Evolutionary conservation across 2,329 filamentous ascomycete genomes (phyloP).

Genomic region (Metarhizium sp.): DNA sequence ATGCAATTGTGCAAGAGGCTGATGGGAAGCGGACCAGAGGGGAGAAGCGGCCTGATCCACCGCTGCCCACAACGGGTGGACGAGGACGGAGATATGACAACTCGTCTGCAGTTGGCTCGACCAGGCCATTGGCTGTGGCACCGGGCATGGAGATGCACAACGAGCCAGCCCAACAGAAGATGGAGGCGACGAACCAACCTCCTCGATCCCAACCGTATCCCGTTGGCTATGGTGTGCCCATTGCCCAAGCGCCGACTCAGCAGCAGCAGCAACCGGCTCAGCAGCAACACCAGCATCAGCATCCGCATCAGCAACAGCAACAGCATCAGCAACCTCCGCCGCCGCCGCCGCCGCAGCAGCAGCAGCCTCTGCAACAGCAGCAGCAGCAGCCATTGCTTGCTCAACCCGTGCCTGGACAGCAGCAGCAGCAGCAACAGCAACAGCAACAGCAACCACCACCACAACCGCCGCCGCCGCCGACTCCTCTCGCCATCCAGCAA

Average conservation of each 20-base stretch:
- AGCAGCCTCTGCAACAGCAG: background rate
- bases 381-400: constrained; percentile 26
- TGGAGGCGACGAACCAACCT: constrained; percentile 26
- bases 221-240: constrained; percentile 33
- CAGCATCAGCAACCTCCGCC: constrained; percentile 15
- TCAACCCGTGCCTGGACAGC: constrained; percentile 24
- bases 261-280: constrained; percentile 11
- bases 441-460: background rate
- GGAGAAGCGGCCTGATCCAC: constrained; percentile 51
- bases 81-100: constrained; percentile 42
- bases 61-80: constrained; percentile 39
- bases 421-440: constrained; percentile 11
- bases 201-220: constrained; percentile 28
- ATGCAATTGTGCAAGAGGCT: constrained; percentile 48
- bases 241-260: constrained; percentile 30
- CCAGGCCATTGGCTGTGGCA: constrained; percentile 38
- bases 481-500: constrained; percentile 20
- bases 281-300: background rate
- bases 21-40: constrained; percentile 45
- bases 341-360: constrained; percentile 13
- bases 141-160: constrained; percentile 32
- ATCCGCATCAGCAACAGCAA: constrained; percentile 1
- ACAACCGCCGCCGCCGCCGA: too few species aligned
- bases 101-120: constrained; percentile 21
- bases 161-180: constrained; percentile 36